Percentiles rank a stretch among this genome's conserved stretches.
These are phyloP conservation scores for Geosmithia morbida DNA, from an alignment of 2,329 filamentous ascomycete species.

Conservation along the genomic window DNA sequence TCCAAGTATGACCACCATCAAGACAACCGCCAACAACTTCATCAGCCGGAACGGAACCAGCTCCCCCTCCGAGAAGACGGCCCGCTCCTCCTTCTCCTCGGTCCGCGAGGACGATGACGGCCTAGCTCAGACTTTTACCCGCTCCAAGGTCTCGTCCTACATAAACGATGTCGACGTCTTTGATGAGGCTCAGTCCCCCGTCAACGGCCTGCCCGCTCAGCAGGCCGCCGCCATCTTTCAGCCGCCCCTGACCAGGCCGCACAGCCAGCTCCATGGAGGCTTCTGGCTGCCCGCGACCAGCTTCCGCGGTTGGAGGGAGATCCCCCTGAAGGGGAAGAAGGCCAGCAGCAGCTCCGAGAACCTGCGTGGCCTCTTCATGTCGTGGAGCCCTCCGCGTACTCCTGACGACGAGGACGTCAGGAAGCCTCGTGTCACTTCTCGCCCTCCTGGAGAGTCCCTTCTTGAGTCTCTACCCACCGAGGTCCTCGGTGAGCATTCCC, in stretches of 20 bases:
- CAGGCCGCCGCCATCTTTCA: constrained; percentile 23
- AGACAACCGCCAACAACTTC: constrained; percentile 4
- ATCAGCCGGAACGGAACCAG: constrained; percentile 9
- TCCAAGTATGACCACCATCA: not conserved
- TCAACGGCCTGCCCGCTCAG: constrained; percentile 21
- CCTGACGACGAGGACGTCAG: constrained; percentile 14
- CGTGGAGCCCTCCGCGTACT: constrained; percentile 29
- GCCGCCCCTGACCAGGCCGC: constrained; percentile 37
- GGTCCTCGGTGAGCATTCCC: constrained; percentile 30
- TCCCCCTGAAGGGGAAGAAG: constrained; percentile 41
- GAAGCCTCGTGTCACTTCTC: constrained; percentile 14
- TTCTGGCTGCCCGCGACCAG: constrained; percentile 42
- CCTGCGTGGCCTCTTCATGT: constrained; percentile 37
- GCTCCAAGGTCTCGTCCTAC: constrained; percentile 48
- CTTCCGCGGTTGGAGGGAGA: constrained; percentile 49
- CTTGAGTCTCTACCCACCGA: constrained; percentile 58
- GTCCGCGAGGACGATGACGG: constrained; percentile 45
- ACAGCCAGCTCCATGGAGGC: constrained; percentile 37
- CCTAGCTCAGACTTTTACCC: constrained; percentile 47
- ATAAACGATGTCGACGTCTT: constrained; percentile 34
- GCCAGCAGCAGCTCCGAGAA: constrained; percentile 49
- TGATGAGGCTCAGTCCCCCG: constrained; percentile 23
- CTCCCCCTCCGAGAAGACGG: constrained; percentile 22
- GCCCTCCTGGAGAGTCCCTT: constrained; percentile 31
- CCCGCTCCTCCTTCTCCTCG: constrained; percentile 45